Percentiles rank a stretch among this genome's conserved stretches.
Conservation (phyloP, 352 stramenopile species). For the Pythium biforme region DNA sequence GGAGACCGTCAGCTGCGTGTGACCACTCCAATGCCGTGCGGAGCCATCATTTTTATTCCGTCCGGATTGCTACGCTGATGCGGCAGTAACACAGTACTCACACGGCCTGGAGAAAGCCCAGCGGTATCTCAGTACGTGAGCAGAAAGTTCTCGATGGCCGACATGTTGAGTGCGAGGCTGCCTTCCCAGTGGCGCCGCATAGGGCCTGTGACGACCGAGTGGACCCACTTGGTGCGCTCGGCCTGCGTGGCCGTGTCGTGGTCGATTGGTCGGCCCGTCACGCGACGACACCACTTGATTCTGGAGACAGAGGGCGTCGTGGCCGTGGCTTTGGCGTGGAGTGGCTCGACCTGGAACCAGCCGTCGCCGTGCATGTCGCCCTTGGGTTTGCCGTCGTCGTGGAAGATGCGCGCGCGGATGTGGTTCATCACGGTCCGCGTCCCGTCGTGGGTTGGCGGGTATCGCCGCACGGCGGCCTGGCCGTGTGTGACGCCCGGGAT, state of each 20-base stretch:
- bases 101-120: too few species aligned
- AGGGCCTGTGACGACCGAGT: conserved; percentile 13
- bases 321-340: not conserved
- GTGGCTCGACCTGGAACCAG: conserved; percentile 10
- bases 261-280: not conserved
- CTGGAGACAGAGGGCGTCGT: not conserved
- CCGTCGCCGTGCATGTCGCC: conserved; percentile 8
- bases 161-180: conserved; percentile 1
- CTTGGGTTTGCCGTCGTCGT: not conserved
- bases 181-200: conserved; percentile 5
- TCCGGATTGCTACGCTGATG: too few species aligned
- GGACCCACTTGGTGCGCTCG: conserved; percentile 1
- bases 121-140: too few species aligned
- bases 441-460: not conserved
- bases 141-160: conserved; percentile 3
- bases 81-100: too few species aligned
- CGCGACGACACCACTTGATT: conserved; percentile 10
- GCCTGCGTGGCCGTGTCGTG: not conserved
- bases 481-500: conserved; percentile 7
- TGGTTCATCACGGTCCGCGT: not conserved
- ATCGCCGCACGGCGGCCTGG: conserved; percentile 2
- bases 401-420: not conserved
- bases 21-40: too few species aligned
- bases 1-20: too few species aligned
- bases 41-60: too few species aligned